Evolutionary conservation across 169 alveolate species (phyloP).

Genomic region (Eimeria sp.): DNA sequence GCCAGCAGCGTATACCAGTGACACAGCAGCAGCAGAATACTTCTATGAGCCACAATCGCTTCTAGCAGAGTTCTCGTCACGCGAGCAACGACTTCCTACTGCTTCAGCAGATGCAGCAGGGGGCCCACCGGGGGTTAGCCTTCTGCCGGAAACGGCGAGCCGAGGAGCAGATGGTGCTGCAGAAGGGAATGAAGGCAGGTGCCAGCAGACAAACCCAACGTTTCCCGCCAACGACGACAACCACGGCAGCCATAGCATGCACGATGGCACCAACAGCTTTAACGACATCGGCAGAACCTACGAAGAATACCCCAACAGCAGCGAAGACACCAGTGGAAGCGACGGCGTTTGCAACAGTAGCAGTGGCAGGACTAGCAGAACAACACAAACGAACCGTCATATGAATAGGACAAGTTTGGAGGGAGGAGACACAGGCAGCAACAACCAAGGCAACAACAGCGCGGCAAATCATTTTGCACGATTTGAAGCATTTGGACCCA

Average conservation of each 20-base stretch:
- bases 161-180: background rate
- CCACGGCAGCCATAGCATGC: background rate
- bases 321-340: constrained; percentile 8
- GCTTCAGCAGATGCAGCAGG: constrained; percentile 40
- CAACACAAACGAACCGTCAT: background rate
- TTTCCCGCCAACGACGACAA: background rate
- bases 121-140: constrained; percentile 30
- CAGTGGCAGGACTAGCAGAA: background rate
- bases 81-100: background rate
- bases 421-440: background rate
- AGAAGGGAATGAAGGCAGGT: background rate
- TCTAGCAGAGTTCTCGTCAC: constrained; percentile 3
- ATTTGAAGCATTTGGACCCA: background rate
- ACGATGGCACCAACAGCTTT: background rate
- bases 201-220: background rate
- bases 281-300: background rate
- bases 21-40: background rate
- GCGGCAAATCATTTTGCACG: background rate
- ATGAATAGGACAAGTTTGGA: background rate
- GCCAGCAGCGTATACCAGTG: background rate
- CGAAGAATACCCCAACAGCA: background rate
- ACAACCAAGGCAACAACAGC: background rate
- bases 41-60: background rate
- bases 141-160: background rate
- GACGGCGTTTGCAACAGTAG: background rate